A percentile compares a stretch with the other conserved stretches of the same genome.
phyloP scores from a whole-genome alignment of 169 alveolate genomes.

The Eimeria maxima region DNA sequence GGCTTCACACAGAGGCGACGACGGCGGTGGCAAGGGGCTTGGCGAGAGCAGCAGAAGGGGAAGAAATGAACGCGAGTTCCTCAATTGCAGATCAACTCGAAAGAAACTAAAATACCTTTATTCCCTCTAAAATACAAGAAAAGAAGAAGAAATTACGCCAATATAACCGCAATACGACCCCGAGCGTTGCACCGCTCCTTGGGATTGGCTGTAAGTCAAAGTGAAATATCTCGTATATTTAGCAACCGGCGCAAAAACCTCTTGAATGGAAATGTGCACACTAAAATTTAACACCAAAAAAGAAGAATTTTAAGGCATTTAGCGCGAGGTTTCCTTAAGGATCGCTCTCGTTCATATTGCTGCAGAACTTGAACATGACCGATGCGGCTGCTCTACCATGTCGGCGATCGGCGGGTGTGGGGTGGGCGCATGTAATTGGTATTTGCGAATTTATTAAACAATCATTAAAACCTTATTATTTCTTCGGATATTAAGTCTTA shows the following conservation, averaged over 20 bases:
- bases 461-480: not conserved
- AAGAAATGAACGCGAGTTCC: not conserved
- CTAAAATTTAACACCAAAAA: not conserved
- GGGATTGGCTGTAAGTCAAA: not conserved
- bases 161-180: not conserved
- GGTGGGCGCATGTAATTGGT: not conserved
- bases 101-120: not conserved
- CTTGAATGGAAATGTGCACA: not conserved
- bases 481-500: not conserved
- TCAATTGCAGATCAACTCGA: not conserved
- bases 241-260: not conserved
- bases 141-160: not conserved
- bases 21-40: not conserved
- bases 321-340: not conserved
- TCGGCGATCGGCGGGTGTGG: constrained; percentile 41
- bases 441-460: not conserved
- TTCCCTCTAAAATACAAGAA: not conserved
- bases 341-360: not conserved
- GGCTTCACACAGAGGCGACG: not conserved
- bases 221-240: not conserved
- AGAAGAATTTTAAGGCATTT: not conserved
- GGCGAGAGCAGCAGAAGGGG: not conserved
- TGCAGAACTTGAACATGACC: not conserved
- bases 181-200: not conserved
- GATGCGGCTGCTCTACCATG: not conserved